Base-by-base conservation (phyloP, 192 early-diverging fungal genomes). In the Endogone sp. region DNA sequence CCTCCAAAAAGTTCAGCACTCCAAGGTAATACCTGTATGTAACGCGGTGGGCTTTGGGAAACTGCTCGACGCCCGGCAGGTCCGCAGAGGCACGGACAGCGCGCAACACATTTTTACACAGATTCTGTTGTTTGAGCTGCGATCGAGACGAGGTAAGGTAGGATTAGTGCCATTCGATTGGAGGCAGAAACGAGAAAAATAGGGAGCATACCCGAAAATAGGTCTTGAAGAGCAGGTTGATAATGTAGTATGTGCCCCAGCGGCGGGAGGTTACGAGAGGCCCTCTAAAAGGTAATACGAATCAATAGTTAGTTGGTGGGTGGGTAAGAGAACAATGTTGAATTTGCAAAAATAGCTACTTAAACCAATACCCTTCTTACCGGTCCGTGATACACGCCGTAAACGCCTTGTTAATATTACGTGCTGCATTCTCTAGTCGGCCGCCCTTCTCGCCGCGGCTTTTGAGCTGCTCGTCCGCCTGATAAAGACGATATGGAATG, bases 241-340 rank as follows among this genome's bases (percentile, higher is more conserved):
- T 89, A 70, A 98, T 86, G 64, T 83, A 90, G 76, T 95, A 99
- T 3, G 92, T 94, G 8, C 97, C 97, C 94, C 93, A 96, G 71
- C 95, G 95, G 29, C 94, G 84, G 16, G 95, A 95, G 25, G 83
- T 57, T 44, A 6, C 21, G 59, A 60, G 22, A 16, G 22, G 22
- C 27, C 59, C 27, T 10, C 24, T 28, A 56, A 56, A 56, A n/a
- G 55, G 11, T 56, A 56, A 11, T n/a, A 56, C 55, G 11, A 11
- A 56, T 56, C 11, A 56, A 56, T 13, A 56, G n/a, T n/a, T n/a
- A n/a, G n/a, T n/a, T 56, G 55, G n/a, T n/a, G 59, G 1, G 59
- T 6, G 22, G 59, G 22, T 8, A 2, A 21, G 59, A 49, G 37
- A 49, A 1, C 37, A 16, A 1, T 11, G 26, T 65, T 29, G 0